Base-by-base conservation (phyloP, 345 rosid species). In the Gossypium rotundifolium region DNA sequence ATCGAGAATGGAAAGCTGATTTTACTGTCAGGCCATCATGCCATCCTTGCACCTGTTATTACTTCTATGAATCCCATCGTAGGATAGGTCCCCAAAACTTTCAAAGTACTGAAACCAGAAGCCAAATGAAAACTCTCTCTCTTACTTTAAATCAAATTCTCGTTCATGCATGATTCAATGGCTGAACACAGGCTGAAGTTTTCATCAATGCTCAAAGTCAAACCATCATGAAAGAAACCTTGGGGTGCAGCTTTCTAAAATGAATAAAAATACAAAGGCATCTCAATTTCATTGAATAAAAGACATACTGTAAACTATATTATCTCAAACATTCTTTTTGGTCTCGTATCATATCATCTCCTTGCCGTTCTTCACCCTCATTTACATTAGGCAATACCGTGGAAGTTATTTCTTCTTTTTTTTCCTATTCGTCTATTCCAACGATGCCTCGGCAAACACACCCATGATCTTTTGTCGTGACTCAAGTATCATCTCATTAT, bases 401-500 rank as follows among this genome's bases (percentile, higher is more conserved):
- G 17, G 75, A 67, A 68, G 40, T 33, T 33, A 5, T 33, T 33
- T 33, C 40, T 33, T 65, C 57, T 70, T 77, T 72, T 76, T 76
- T 72, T 71, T 74, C 71, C 74, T 80, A 87, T 69, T 83, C 75
- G 84, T 83, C 74, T 81, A 86, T 78, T 81, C 87, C 51, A 75
- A 71, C 68, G 79, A 75, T 2, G 87, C 85, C 48, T 82, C 81
- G 11, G 83, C 78, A 78, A 88, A 81, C 8, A 74, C 74, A 11
- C 83, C 88, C 18, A 86, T 68, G 60, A 90, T 87, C 79, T 81
- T 85, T 69, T 83, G 88, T 62, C 87, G 93, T 0, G 91, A 87
- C 59, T 88, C 87, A 1, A 90, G 84, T 79, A 88, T 80, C 93
- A 88, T 84, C 87, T 88, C 84, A 60, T 81, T 87, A 71, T 85